Conservation (phyloP, 352 stramenopile genomes). For the Pythium pectinolyticum region DNA sequence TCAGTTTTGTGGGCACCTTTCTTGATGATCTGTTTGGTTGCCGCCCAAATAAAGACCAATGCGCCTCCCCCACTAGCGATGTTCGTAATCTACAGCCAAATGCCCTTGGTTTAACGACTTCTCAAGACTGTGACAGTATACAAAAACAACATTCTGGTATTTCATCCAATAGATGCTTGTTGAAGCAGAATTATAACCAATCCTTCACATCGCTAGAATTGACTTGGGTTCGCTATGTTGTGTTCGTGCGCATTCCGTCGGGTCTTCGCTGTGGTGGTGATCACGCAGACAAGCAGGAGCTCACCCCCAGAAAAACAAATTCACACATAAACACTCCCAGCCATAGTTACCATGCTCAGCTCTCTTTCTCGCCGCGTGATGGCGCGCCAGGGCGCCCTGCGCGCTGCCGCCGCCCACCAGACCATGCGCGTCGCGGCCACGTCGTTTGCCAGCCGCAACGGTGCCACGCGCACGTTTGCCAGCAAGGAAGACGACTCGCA, state of each 20-base stretch:
- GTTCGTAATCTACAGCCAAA: not conserved
- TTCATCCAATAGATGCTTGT: conserved; percentile 12
- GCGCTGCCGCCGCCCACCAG: not conserved
- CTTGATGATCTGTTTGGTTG: not conserved
- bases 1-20: not conserved
- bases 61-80: not conserved
- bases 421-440: not conserved
- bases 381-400: conserved; percentile 8
- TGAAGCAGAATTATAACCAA: conserved; percentile 3
- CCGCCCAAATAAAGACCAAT: conserved; percentile 10
- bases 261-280: conserved; percentile 9
- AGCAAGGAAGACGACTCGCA: conserved; percentile 72
- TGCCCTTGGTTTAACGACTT: not conserved
- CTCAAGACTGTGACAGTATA: not conserved
- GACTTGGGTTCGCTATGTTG: not conserved
- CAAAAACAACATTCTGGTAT: not conserved
- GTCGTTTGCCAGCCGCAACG: conserved; percentile 1
- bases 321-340: too few relatives aligned
- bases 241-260: conserved; percentile 11
- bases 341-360: conserved; percentile 22
- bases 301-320: not conserved
- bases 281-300: not conserved
- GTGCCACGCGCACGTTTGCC: conserved; percentile 37
- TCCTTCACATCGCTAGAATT: not conserved
- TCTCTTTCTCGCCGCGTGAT: conserved; percentile 25